Conservation (phyloP, 345 rosid species). For the Eucalyptus regnans region DNA sequence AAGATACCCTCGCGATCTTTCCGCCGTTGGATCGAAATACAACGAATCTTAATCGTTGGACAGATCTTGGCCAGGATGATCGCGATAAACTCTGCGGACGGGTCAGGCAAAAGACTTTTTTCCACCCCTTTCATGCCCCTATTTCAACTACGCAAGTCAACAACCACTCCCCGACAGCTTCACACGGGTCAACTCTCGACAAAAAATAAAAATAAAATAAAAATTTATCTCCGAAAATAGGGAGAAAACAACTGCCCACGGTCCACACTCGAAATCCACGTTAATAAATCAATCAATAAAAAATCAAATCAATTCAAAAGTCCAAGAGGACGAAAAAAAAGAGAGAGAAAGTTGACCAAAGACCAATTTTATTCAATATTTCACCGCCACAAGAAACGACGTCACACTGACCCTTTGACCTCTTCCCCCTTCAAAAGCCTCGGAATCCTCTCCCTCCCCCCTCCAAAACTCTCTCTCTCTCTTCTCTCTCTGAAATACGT, state of each 20-base stretch:
- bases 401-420: conserved; percentile 4
- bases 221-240: not conserved
- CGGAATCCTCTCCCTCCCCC: not conserved
- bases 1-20: not conserved
- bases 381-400: not conserved
- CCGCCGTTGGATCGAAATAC: not conserved
- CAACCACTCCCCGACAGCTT: not conserved
- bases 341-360: not conserved
- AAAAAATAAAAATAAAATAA: not conserved
- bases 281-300: not conserved
- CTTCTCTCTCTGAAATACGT: not conserved
- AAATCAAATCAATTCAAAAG: not conserved
- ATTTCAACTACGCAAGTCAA: not conserved
- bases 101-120: not conserved
- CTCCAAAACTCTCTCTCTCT: not conserved
- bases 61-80: not conserved
- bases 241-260: not conserved
- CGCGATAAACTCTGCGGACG: not conserved
- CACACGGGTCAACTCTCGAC: not conserved
- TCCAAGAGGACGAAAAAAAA: not conserved
- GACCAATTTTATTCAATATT: not conserved
- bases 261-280: not conserved
- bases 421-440: not conserved
- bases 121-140: not conserved
- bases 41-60: not conserved